Base-by-base conservation (phyloP, 768 basidiomycete genomes). In the Termitomyces sp. region DNA sequence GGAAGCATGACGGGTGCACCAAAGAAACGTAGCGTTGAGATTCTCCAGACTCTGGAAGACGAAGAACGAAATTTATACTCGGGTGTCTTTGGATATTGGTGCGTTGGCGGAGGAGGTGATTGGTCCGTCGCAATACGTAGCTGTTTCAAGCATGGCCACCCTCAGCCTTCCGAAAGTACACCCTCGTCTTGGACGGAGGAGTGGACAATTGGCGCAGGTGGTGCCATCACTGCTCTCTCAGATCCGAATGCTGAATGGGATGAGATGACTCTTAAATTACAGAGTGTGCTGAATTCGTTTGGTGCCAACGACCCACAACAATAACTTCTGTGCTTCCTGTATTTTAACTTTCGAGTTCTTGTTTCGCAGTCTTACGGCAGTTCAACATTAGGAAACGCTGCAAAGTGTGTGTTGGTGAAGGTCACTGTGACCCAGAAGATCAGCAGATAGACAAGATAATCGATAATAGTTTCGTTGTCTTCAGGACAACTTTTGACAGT, bases 1-100 rank as follows among this genome's bases (percentile, higher is more conserved):
- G 93, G 94, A 1, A 94, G 92, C 57, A 98, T 98, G 95, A 98
- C 95, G 2, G 95, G 95, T 35, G 95, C 95, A 0, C 95, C 95
- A 0, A 98, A 98, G 74, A 88, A 96, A 64, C 86, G 95, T 32
- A 92, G 90, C 55, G 87, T 97, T 8, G 90, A 97, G 70, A 86
- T 98, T 35, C 78, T 98, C 8, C 89, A 91, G 59, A 76, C 75
- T 0, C 78, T 97, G 2, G 95, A 98, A 69, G 80, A 78, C 45
- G 68, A 77, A 41, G 80, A 86, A 46, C 81, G 95, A 28, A 81
- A 85, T 27, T 74, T 94, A 17, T 98, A 98, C 67, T 97, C 95
- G 19, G 94, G 95, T 32, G 89, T 93, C 5, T 87, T 94, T 58
- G 95, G 95, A 2, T 98, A 95, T 67, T 91, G 92, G 84, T 88